phyloP scores from a whole-genome alignment of 768 basidiomycete genomes.

The Suillus cothurnatus region DNA sequence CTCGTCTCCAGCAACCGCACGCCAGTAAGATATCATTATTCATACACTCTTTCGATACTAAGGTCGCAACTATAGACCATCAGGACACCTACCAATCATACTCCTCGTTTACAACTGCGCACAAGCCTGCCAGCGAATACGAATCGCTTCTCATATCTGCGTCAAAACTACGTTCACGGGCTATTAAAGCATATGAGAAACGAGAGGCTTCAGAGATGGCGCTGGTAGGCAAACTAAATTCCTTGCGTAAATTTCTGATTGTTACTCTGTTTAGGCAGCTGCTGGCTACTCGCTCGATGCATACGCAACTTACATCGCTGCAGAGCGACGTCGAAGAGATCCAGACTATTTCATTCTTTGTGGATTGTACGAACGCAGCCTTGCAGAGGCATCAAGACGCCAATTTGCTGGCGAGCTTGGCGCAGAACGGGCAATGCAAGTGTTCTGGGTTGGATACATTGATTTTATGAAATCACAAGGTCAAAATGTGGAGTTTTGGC shows the following conservation, averaged over 20 bases:
- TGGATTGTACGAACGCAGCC: conserved; percentile 72
- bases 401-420: conserved; percentile 54
- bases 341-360: conserved; percentile 60
- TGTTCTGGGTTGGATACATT: conserved; percentile 76
- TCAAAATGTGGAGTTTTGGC: conserved; percentile 12
- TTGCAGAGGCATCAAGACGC: conserved; percentile 67
- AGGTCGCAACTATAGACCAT: conserved; percentile 50
- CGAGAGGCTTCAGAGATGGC: conserved; percentile 64
- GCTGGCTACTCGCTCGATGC: conserved; percentile 50
- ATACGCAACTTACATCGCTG: conserved; percentile 63
- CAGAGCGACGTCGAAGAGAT: conserved; percentile 61
- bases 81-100: conserved; percentile 85
- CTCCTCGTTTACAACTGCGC: conserved; percentile 84
- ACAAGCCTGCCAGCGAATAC: conserved; percentile 75
- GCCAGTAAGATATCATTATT: conserved; percentile 48
- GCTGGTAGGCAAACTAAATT: conserved; percentile 46
- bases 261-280: conserved; percentile 16
- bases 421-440: conserved; percentile 58
- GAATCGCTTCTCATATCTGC: conserved; percentile 76
- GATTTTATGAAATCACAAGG: conserved; percentile 55
- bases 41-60: background rate
- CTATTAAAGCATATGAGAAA: conserved; percentile 60
- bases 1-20: conserved; percentile 76
- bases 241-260: conserved; percentile 13
- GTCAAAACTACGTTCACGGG: conserved; percentile 66